phyloP scores from a whole-genome alignment of 2,329 filamentous ascomycete genomes.

The Fusarium sp. region DNA sequence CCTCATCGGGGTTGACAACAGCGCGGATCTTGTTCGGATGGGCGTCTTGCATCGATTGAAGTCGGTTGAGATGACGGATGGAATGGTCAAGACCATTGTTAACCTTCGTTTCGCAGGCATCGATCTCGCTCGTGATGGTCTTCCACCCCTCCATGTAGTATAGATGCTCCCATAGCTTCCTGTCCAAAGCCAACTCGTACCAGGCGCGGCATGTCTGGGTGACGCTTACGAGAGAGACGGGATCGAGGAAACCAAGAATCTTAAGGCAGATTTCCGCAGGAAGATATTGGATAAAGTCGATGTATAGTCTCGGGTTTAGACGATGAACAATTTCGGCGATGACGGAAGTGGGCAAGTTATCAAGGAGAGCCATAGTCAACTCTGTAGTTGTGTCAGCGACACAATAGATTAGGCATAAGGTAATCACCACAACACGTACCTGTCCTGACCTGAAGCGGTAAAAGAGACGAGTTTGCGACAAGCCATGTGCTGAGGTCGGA shows the following conservation, averaged over 20 bases:
- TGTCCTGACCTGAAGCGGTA: conserved; percentile 65
- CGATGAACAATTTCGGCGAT: conserved; percentile 86
- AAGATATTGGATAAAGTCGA: conserved; percentile 89
- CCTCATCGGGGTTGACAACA: conserved; percentile 64
- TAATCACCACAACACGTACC: conserved; percentile 55
- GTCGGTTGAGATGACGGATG: conserved; percentile 59
- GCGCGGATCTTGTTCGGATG: conserved; percentile 70
- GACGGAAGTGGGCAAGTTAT: conserved; percentile 83
- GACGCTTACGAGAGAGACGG: conserved; percentile 83
- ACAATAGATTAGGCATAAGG: not conserved
- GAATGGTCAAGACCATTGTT: conserved; percentile 61
- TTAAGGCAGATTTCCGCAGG: conserved; percentile 93
- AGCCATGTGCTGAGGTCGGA: conserved; percentile 66
- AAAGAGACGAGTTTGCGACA: conserved; percentile 63
- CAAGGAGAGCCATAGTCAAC: conserved; percentile 83
- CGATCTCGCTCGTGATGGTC: conserved; percentile 76
- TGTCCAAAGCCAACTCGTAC: conserved; percentile 85
- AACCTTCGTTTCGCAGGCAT: conserved; percentile 73
- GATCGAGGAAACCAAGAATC: conserved; percentile 88
- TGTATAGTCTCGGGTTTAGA: conserved; percentile 87
- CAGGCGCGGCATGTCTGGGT: conserved; percentile 85
- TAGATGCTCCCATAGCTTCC: conserved; percentile 86
- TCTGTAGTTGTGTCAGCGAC: conserved; percentile 65
- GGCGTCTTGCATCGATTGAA: conserved; percentile 62
- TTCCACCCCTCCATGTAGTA: conserved; percentile 92